Conservation (phyloP, 1,284 basidiomycete genomes). For the Cryptococcus jaspeensis region DNA sequence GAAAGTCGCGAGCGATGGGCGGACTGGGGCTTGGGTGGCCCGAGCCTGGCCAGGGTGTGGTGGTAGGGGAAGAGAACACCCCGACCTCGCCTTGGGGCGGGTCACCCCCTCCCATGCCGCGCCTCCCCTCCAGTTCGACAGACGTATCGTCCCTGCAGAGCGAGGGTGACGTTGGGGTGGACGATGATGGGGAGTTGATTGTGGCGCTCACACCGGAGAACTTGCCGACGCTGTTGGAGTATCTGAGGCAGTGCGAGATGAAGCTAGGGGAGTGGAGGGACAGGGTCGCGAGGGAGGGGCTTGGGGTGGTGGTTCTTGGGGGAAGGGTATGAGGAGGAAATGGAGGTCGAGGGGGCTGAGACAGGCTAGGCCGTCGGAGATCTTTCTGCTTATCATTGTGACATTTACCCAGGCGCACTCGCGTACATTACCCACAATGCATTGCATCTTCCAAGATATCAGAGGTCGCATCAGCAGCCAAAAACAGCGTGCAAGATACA, state of each 20-base stretch:
- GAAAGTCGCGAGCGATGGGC: conserved; percentile 25
- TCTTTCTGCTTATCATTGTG: not conserved
- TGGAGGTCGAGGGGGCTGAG: not conserved
- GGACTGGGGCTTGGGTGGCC: conserved; percentile 21
- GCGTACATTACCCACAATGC: not conserved
- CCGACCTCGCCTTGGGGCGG: too few relatives aligned
- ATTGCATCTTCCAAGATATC: conserved; percentile 1
- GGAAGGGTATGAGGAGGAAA: not conserved
- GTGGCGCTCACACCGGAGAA: conserved; percentile 47
- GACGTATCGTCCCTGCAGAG: not conserved
- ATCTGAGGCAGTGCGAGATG: conserved; percentile 41
- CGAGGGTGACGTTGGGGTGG: not conserved
- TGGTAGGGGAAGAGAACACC: too few relatives aligned
- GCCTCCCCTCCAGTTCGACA: not conserved
- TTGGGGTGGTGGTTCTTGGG: not conserved
- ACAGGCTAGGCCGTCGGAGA: not conserved
- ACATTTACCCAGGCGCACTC: not conserved
- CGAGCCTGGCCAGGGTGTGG: not conserved
- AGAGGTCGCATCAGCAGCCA: not conserved
- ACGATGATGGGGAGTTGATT: conserved; percentile 12
- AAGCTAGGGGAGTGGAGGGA: conserved; percentile 39
- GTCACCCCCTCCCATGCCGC: too few relatives aligned
- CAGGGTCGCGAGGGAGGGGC: conserved; percentile 12
- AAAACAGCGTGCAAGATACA: too few relatives aligned
- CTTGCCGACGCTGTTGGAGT: conserved; percentile 41